Evolutionary conservation across 352 stramenopile genomes (phyloP), one percentile per base, ranked within the genome.

Genomic region (Pythium plurisporium): DNA sequence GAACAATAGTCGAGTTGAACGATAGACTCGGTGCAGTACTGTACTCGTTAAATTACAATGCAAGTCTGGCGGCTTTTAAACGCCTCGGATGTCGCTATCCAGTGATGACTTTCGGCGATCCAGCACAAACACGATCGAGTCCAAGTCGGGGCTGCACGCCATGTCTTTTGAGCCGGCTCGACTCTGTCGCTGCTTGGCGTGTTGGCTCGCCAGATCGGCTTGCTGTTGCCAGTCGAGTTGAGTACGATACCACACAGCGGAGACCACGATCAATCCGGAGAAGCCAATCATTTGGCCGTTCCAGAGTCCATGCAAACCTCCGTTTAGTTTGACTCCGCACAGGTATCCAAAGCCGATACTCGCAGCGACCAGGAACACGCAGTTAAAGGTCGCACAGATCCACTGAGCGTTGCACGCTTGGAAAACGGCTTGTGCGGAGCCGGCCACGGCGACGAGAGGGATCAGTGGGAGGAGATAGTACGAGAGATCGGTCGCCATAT

Each of bases 251-350:
- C 79, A 89, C 7, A 74, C 51, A 20, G 65, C n/a, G 2, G 72
- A 70, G 17, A 67, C 74, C 27, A 86, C 31, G 0, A 70, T 56
- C 14, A 81, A 79, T 9, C 75, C 30, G 5, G 71, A 33, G 2
- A 70, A 69, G 22, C 75, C 77, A 27, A 70, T 68, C 43, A 85
- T 72, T 25, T 86, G 73, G 0, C 80, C 80, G 37, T 72, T 59
- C 80, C 80, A 90, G 10, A 90, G 67, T 2, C 80, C 80, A 5
- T 73, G 54, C 58, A 88, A 69, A 10, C 75, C 75, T 9, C 63
- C 47, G 22, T 82, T 46, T 10, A 80, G 69, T 29, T 68, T 25
- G 53, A 85, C 59, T 3, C 72, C 76, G 30, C 84, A 73, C 44
- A 72, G 20, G 25, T 79, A 30, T 0, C 73, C 72, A 12, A 82